phyloP scores from a whole-genome alignment of 2,329 filamentous ascomycete genomes.

The Neocatenulostroma microsporum region DNA sequence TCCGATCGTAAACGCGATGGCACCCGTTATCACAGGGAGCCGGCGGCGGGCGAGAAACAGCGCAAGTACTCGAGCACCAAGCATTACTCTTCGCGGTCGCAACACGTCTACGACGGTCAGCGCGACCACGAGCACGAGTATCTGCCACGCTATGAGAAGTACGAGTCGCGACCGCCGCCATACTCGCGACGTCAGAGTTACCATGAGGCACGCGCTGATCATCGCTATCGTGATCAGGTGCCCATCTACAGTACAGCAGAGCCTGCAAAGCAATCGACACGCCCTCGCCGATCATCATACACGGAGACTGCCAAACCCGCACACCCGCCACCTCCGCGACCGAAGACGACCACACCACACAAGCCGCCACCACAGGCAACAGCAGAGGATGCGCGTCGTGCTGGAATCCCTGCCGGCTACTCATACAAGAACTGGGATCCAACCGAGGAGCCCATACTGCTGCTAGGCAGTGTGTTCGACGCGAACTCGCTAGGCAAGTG shows the following conservation, averaged over 20 bases:
- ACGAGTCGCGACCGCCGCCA: conserved; percentile 39
- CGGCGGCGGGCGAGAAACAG: conserved; percentile 25
- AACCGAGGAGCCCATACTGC: conserved; percentile 82
- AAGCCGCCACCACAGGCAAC: conserved; percentile 47
- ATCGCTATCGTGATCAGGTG: conserved; percentile 42
- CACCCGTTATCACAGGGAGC: conserved; percentile 29
- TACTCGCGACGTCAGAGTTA: conserved; percentile 49
- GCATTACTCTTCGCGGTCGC: conserved; percentile 46
- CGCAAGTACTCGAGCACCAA: conserved; percentile 34
- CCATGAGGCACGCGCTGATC: conserved; percentile 45
- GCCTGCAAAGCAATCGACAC: conserved; percentile 22
- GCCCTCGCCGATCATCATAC: conserved; percentile 35
- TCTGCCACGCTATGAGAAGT: conserved; percentile 33
- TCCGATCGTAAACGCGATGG: conserved; percentile 37
- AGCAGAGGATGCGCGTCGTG: conserved; percentile 55
- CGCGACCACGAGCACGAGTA: conserved; percentile 44
- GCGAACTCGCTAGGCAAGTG: conserved; percentile 96
- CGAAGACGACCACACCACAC: conserved; percentile 32
- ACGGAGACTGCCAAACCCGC: conserved; percentile 48
- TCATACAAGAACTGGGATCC: conserved; percentile 99
- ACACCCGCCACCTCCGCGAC: conserved; percentile 38
- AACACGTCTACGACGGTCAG: conserved; percentile 51
- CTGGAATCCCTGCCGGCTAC: conserved; percentile 77
- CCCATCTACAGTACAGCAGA: conserved; percentile 37
- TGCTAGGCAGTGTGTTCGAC: conserved; percentile 92